phyloP scores from a whole-genome alignment of 495 filamentous ascomycete genomes.

The Penicillium nucicola region DNA sequence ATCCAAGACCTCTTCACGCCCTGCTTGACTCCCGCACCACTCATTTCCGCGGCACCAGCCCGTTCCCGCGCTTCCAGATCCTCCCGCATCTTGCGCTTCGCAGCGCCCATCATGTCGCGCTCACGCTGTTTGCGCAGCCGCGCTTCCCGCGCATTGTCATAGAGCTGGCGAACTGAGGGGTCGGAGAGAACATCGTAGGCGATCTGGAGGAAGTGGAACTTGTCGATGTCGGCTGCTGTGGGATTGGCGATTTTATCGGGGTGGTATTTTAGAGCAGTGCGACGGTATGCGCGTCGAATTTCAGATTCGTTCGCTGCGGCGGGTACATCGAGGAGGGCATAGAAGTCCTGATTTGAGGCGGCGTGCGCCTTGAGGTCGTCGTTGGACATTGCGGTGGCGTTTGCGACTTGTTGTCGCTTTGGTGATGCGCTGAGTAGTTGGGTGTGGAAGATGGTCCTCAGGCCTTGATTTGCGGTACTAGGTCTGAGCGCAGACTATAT shows the following conservation, averaged over 20 bases:
- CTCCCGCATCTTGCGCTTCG: slow-evolving; percentile 69
- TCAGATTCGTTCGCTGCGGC: slow-evolving; percentile 63
- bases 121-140: slow-evolving; percentile 59
- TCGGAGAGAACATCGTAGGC: slow-evolving; percentile 72
- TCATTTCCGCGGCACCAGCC: slow-evolving; percentile 29
- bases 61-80: slow-evolving; percentile 67
- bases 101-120: slow-evolving; percentile 62
- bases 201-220: slow-evolving; percentile 70
- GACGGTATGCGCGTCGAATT: slow-evolving; percentile 83
- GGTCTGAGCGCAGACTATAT: background rate
- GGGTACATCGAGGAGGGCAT: slow-evolving; percentile 71
- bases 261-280: slow-evolving; percentile 84
- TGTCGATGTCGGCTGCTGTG: slow-evolving; percentile 56
- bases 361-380: slow-evolving; percentile 55
- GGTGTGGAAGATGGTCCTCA: background rate
- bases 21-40: slow-evolving; percentile 13
- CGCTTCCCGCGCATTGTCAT: slow-evolving; percentile 67
- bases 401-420: slow-evolving; percentile 1
- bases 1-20: slow-evolving; percentile 49
- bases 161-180: slow-evolving; percentile 55
- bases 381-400: slow-evolving; percentile 33
- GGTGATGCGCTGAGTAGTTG: background rate
- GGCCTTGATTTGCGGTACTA: background rate
- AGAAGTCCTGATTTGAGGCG: slow-evolving; percentile 71
- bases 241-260: slow-evolving; percentile 74